Evolutionary conservation across 2,329 filamentous ascomycete genomes (phyloP).

Genomic region (Penicillium expansum): DNA sequence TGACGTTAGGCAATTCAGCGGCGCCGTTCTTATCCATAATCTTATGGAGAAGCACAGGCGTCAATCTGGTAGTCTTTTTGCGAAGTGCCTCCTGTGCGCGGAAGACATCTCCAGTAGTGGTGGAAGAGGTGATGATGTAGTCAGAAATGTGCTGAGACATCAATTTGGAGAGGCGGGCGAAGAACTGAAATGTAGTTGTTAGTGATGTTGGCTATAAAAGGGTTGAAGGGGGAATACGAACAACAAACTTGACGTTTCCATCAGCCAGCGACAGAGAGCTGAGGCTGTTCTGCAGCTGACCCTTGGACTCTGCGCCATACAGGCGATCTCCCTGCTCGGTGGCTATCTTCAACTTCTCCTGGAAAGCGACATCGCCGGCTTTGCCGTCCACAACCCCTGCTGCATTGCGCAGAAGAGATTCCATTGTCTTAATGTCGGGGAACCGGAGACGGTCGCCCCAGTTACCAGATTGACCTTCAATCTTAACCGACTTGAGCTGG

Average conservation of each 20-base stretch:
- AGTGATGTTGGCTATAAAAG: conserved; percentile 5
- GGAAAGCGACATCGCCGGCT: neutral
- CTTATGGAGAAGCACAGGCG: conserved; percentile 51
- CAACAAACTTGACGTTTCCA: conserved; percentile 66
- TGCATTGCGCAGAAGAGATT: conserved; percentile 23
- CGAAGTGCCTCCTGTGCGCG: conserved; percentile 5
- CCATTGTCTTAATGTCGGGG: conserved; percentile 30
- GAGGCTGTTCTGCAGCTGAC: conserved; percentile 18
- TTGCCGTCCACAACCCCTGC: neutral
- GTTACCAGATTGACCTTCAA: conserved; percentile 25
- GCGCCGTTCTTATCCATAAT: conserved; percentile 50
- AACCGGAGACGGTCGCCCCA: conserved; percentile 32
- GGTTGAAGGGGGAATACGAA: conserved; percentile 46
- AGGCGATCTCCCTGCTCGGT: neutral
- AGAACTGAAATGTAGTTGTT: conserved; percentile 55
- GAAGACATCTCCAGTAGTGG: conserved; percentile 56
- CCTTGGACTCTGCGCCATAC: conserved; percentile 11
- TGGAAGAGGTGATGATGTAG: conserved; percentile 58
- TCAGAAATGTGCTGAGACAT: conserved; percentile 77
- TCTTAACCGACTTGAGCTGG: conserved; percentile 31
- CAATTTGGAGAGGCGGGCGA: conserved; percentile 77
- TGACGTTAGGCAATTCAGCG: conserved; percentile 64
- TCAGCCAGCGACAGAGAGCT: conserved; percentile 54
- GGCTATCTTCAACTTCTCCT: neutral
- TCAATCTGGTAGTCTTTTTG: conserved; percentile 11